Evolutionary conservation across 805 yeast genomes (phyloP), one percentile per base, ranked within the genome.

Genomic region (Barnettozyma botsteinii): DNA sequence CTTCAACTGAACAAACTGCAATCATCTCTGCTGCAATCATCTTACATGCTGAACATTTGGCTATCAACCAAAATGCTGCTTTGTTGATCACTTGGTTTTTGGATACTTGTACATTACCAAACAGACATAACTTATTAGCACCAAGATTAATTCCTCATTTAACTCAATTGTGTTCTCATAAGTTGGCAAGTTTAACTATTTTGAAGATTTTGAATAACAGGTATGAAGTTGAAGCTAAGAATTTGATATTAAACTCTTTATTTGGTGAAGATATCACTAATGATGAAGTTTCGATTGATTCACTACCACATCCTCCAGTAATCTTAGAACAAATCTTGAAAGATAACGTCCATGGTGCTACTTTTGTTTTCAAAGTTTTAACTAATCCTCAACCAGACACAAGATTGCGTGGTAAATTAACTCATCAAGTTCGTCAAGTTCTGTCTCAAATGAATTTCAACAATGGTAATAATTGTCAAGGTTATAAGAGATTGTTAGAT

Each of bases 11-110:
- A 53, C 93, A 85, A 55, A 72, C 81, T 35, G 61, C 83, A 5
- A 70, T 85, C 33, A 71, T 91, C 7, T 81, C 95, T 7, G 79
- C 85, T 2, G 75, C 86, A 48, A 84, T 93, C 40, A 78, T 88
- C 18, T 71, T 81, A 32, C 79, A 85, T 65, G 79, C 91, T 20
- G 84, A 82, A 47, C 85, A 80, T 48, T 70, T 93, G 50, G 86
- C 88, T 1, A 73, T 81, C 5, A 88, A 89, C 59, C 75, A 80
- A 46, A 93, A 93, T 59, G 97, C 98, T 19, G 82, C 95, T 1
- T 66, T 93, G 48, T 70, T 93, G 50, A 75, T 93, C 40, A 87
- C 96, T 2, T 93, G 98, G 98, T 83, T 85, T 53, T 72, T 93
- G 56, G 98, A 93, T 57, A 85, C 96, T 1, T 83, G 85, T 49